phyloP scores from a whole-genome alignment of 345 rosid species.

The Gossypium raimondii region DNA sequence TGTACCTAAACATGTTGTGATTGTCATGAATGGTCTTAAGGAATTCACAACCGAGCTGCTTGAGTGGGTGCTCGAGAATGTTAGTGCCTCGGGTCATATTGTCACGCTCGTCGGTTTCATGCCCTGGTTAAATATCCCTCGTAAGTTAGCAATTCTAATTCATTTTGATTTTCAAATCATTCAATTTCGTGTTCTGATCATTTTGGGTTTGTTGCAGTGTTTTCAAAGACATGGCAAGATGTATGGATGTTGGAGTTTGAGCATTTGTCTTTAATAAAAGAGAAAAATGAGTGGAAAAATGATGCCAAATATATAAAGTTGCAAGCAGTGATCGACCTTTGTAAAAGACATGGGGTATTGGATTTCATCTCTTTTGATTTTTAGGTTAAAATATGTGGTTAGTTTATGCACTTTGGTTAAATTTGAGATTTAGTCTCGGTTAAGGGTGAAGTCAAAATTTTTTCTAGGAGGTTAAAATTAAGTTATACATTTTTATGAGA shows the following conservation, averaged over 20 bases:
- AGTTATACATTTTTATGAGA: no score
- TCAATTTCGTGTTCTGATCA: no score
- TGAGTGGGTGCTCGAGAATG: conserved; percentile 45
- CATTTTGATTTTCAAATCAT: no score
- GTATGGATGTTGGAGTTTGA: conserved; percentile 46
- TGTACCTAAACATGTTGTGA: conserved; percentile 29
- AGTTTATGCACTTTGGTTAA: no score
- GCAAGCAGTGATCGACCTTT: conserved; percentile 39
- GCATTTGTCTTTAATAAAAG: conserved; percentile 27
- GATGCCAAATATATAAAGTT: conserved; percentile 37
- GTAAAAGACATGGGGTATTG: conserved; percentile 36
- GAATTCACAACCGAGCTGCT: conserved; percentile 39
- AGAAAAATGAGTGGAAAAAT: conserved; percentile 22
- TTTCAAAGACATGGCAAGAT: conserved; percentile 33
- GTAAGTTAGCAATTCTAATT: conserved; percentile 20
- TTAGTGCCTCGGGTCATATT: conserved; percentile 24
- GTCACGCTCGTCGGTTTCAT: conserved; percentile 47
- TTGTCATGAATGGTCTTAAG: conserved; percentile 49
- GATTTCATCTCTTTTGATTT: background rate
- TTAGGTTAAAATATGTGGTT: no score
- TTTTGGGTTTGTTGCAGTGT: conserved; percentile 26
- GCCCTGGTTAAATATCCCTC: conserved; percentile 59
- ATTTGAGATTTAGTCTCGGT: no score
- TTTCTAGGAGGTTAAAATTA: no score
- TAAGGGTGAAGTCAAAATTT: no score